A percentile compares a stretch with the other conserved stretches of the same genome.
Evolutionary conservation across 805 yeast genomes (phyloP).

Genomic region (Brettanomyces anomalus): DNA sequence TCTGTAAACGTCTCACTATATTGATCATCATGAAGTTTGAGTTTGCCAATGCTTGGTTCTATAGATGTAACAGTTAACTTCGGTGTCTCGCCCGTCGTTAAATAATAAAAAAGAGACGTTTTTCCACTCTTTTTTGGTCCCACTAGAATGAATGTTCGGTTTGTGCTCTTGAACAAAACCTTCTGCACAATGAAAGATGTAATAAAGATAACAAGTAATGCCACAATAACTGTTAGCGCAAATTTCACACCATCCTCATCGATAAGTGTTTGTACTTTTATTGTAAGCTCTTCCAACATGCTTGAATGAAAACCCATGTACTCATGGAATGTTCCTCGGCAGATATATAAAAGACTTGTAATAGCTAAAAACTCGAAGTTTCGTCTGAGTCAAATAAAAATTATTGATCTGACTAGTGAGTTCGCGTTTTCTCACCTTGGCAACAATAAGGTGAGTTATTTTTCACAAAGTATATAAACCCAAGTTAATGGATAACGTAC

Average conservation of each 20-base stretch:
- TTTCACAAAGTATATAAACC: no score
- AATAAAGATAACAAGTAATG: slow-evolving; percentile 6
- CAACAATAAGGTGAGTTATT: no score
- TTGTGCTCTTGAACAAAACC: slow-evolving; percentile 7
- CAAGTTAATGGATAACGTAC: no score
- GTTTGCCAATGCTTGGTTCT: slow-evolving; percentile 32
- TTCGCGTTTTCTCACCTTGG: no score
- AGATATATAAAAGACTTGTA: not conserved
- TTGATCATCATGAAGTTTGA: slow-evolving; percentile 23
- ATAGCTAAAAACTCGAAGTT: no score
- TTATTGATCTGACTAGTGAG: no score
- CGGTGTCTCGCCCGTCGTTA: slow-evolving; percentile 15
- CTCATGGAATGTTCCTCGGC: not conserved
- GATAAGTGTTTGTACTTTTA: not conserved
- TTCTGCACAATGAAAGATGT: slow-evolving; percentile 8
- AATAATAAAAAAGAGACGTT: slow-evolving; percentile 13
- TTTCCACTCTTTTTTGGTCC: slow-evolving; percentile 18
- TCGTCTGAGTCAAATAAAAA: no score
- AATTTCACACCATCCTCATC: not conserved
- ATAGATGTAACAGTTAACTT: slow-evolving; percentile 40
- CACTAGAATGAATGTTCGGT: slow-evolving; percentile 12
- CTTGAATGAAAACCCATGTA: not conserved
- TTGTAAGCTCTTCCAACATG: not conserved
- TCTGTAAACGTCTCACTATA: slow-evolving; percentile 23
- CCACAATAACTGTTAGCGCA: slow-evolving; percentile 1